Conservation (phyloP, 2,329 filamentous ascomycete genomes). For the Exserohilum turcica region DNA sequence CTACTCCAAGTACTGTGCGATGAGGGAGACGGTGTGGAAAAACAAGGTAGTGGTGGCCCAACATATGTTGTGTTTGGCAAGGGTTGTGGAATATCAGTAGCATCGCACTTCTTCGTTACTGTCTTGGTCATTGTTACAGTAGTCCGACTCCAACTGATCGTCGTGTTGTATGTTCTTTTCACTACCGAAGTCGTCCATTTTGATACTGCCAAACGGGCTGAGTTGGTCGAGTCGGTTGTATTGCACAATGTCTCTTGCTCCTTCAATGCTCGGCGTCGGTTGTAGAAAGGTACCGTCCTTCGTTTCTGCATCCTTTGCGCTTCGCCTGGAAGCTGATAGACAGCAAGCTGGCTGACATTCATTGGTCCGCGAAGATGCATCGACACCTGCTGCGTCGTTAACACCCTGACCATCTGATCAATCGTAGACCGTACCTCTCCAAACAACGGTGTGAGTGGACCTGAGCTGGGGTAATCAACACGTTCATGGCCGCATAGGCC, state of each 20-base stretch:
- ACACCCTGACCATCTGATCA: neutral
- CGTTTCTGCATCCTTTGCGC: slow-evolving; percentile 22
- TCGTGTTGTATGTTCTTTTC: slow-evolving; percentile 11
- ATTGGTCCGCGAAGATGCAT: slow-evolving; percentile 75
- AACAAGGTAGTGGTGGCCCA: slow-evolving; percentile 14
- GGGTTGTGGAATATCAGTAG: neutral
- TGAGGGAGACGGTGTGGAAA: slow-evolving; percentile 4
- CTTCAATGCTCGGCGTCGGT: slow-evolving; percentile 16
- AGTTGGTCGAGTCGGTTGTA: neutral
- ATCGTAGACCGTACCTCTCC: slow-evolving; percentile 62
- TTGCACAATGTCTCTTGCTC: neutral
- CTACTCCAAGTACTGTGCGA: slow-evolving; percentile 1
- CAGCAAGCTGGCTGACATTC: slow-evolving; percentile 69
- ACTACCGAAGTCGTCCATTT: neutral
- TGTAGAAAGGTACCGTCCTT: slow-evolving; percentile 26
- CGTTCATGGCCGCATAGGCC: slow-evolving; percentile 61
- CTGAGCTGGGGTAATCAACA: slow-evolving; percentile 62
- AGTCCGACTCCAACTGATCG: slow-evolving; percentile 7
- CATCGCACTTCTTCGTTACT: slow-evolving; percentile 16
- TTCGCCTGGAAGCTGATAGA: slow-evolving; percentile 60
- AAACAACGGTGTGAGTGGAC: slow-evolving; percentile 69
- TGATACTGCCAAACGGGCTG: neutral
- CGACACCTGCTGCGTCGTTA: slow-evolving; percentile 62
- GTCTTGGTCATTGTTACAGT: slow-evolving; percentile 21
- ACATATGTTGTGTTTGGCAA: slow-evolving; percentile 9